Percentiles rank a stretch among this genome's conserved stretches.
phyloP scores from a whole-genome alignment of 2,329 filamentous ascomycete genomes.

The Trichoderma polysporum region DNA sequence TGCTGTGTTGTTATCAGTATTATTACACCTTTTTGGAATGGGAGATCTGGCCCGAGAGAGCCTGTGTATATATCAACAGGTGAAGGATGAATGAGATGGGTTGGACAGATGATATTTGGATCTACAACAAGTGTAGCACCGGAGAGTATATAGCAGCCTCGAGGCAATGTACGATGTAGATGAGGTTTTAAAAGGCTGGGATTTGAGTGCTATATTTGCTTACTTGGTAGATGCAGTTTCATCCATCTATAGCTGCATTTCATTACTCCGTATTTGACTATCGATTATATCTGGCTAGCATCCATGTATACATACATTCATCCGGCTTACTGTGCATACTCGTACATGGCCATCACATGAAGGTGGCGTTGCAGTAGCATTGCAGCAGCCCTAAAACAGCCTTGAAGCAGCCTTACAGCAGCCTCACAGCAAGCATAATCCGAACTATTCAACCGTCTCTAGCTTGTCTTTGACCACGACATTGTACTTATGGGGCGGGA shows the following conservation, averaged over 20 bases:
- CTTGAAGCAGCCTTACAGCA: background rate
- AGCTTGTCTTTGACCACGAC: background rate
- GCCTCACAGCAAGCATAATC: background rate
- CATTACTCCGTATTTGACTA: background rate
- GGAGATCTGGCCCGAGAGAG: background rate
- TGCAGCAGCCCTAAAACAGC: background rate
- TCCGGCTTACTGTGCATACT: background rate
- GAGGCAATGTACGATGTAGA: constrained; percentile 14
- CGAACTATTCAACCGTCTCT: background rate
- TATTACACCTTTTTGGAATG: background rate
- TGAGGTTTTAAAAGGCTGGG: background rate
- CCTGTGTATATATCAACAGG: constrained; percentile 9
- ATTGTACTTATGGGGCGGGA: background rate
- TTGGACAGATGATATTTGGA: constrained; percentile 6
- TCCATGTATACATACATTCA: background rate
- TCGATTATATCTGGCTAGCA: background rate
- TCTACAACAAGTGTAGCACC: constrained; percentile 2
- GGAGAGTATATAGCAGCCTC: constrained; percentile 8
- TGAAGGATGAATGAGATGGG: background rate
- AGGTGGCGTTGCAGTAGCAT: background rate
- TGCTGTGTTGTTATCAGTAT: background rate
- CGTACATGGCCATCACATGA: background rate
- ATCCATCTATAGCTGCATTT: background rate
- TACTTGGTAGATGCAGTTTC: background rate
- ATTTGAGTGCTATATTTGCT: background rate